Base-by-base conservation (phyloP, 768 basidiomycete genomes). In the Tylopilus subfusipes region DNA sequence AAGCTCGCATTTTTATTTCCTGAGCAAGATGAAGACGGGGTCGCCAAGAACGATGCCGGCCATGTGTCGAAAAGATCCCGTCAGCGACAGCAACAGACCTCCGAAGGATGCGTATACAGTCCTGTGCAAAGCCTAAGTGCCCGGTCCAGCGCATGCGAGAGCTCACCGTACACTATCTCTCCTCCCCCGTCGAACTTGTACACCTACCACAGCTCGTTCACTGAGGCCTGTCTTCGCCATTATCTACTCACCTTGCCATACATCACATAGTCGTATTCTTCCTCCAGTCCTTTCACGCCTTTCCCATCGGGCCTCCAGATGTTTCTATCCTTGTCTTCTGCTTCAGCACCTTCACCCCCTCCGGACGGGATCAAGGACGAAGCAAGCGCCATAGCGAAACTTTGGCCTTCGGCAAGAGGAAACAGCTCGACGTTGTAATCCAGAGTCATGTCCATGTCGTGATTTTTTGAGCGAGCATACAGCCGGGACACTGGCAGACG, bases 181-280 rank as follows among this genome's bases (percentile, higher is more conserved):
- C 81, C 79, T 55, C 85, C 88, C 16, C 89, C 86, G 68, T 99
- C 96, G 68, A 96, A 97, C 69, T 94, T 94, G 79, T 99, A 99
- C 45, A 98, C 90, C 93, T 96, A 29, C 24, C 49, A 11, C 49
- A 18, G 54, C 48, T 66, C 53, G 38, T 54, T 66, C 31, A 58
- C 47, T 13, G 7, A 46, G 14, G 22, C 21, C 25, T 6, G 11
- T 25, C 30, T 9, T 25, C 18, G 44, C 21, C 19, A 52, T 12
- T 25, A 44, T 40, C 42, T 30, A 12, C 59, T 54, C 60, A 95
- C 93, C 85, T 95, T 98, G 30, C 96, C 96, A 69, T 92, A 94
- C 94, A 98, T 98, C 60, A 99, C 96, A 76, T 98, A 99, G 66
- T 98, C 95, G 65, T 93, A 99, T 60, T 98, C 94, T 54, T 93